phyloP scores from a whole-genome alignment of 345 rosid species.

The Euphorbia pulcherrima region DNA sequence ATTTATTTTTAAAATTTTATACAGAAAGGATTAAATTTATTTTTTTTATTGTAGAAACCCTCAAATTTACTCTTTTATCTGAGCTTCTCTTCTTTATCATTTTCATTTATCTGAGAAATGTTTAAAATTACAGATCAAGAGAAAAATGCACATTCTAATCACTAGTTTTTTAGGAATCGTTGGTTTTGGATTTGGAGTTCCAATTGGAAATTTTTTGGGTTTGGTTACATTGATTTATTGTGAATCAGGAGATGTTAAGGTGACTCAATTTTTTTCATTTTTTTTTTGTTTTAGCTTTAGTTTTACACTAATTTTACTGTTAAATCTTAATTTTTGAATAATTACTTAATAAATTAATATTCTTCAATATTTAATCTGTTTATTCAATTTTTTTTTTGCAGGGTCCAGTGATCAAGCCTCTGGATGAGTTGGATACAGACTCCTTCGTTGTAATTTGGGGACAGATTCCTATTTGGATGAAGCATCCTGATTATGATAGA shows the following conservation, averaged over 20 bases:
- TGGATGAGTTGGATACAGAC: constrained; percentile 34
- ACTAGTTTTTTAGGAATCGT: constrained; percentile 31
- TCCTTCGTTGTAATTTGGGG: constrained; percentile 35
- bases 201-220: constrained; percentile 36
- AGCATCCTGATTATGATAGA: constrained; percentile 50
- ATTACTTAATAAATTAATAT: no score
- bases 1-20: neutral
- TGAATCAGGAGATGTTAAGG: constrained; percentile 31
- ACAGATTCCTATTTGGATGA: constrained; percentile 50
- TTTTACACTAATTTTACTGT: neutral
- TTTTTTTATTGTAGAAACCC: neutral
- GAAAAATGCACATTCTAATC: constrained; percentile 30
- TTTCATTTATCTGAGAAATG: neutral
- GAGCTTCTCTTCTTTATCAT: neutral
- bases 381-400: constrained; percentile 11
- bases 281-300: no score
- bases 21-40: neutral
- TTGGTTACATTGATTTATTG: constrained; percentile 32
- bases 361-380: no score
- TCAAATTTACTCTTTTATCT: neutral
- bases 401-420: constrained; percentile 37
- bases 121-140: neutral
- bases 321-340: no score
- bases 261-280: no score
- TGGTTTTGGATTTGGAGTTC: constrained; percentile 41